Conservation (phyloP, 352 stramenopile genomes). For the Phytophthora foliorum region DNA sequence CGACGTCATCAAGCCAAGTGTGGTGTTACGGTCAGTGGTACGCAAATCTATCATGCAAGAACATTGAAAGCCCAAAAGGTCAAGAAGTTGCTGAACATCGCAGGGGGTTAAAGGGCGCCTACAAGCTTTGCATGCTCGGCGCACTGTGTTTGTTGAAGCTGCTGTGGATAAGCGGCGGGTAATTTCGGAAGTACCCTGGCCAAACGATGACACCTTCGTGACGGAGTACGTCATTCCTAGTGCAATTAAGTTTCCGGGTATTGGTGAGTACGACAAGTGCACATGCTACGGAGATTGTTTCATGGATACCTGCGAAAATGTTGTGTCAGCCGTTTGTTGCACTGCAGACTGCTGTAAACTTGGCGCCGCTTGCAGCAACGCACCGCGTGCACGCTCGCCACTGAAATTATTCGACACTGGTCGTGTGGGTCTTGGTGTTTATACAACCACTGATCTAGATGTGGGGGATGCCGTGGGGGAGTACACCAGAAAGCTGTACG, state of each 20-base stretch:
- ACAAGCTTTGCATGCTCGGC: neutral
- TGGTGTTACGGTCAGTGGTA: neutral
- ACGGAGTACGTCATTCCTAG: neutral
- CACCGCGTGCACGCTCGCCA: neutral
- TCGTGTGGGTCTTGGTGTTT: neutral
- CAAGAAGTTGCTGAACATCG: neutral
- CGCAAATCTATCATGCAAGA: neutral
- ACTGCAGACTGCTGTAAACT: neutral
- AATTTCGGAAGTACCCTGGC: slow-evolving; percentile 1
- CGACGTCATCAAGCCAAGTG: neutral
- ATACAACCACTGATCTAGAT: slow-evolving; percentile 10
- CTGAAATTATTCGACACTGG: slow-evolving; percentile 2
- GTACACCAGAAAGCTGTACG: slow-evolving; percentile 3
- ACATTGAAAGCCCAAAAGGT: neutral
- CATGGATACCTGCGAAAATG: slow-evolving; percentile 1
- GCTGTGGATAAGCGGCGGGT: neutral
- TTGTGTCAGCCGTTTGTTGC: neutral
- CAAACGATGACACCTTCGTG: neutral
- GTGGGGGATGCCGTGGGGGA: slow-evolving; percentile 10
- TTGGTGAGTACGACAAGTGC: neutral
- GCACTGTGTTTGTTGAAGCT: neutral
- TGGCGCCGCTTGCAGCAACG: slow-evolving; percentile 1
- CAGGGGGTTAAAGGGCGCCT: slow-evolving; percentile 1
- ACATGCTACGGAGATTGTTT: slow-evolving; percentile 1
- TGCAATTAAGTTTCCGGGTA: neutral